These are phyloP conservation scores for Somion occarium DNA, from an alignment of 1,284 basidiomycete genomes.

Conservation along the genomic window DNA sequence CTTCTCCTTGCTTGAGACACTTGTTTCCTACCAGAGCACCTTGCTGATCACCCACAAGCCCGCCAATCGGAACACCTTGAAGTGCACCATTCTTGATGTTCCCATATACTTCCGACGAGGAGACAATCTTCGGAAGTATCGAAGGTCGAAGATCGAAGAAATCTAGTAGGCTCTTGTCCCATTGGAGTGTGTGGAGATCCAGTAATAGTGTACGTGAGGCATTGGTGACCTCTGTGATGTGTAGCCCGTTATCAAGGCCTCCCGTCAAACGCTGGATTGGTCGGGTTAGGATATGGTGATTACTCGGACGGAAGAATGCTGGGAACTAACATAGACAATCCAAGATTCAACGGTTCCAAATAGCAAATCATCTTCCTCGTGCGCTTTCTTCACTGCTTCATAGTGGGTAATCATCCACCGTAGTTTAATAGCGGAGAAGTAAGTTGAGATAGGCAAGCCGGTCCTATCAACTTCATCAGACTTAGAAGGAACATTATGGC, in stretches of 20 bases:
- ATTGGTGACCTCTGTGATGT: conserved; percentile 95
- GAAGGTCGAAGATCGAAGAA: conserved; percentile 85
- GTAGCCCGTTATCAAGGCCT: conserved; percentile 61
- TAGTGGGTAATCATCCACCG: conserved; percentile 95
- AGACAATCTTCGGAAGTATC: conserved; percentile 85
- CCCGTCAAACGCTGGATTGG: conserved; percentile 85
- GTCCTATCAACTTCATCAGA: conserved; percentile 47
- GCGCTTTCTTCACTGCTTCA: conserved; percentile 75
- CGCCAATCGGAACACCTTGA: conserved; percentile 80
- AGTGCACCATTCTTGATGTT: conserved; percentile 66
- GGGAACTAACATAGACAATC: conserved; percentile 78
- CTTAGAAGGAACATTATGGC: conserved; percentile 4
- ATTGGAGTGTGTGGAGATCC: conserved; percentile 77
- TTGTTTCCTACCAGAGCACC: conserved; percentile 97
- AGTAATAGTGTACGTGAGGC: conserved; percentile 94
- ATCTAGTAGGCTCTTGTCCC: conserved; percentile 79
- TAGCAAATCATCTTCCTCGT: conserved; percentile 77
- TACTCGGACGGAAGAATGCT: conserved; percentile 11
- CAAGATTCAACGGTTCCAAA: conserved; percentile 98
- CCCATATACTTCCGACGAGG: conserved; percentile 92
- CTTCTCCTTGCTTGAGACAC: conserved; percentile 79
- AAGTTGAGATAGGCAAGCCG: conserved; percentile 91
- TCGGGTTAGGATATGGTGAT: conserved; percentile 8
- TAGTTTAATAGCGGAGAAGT: conserved; percentile 95
- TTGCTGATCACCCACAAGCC: conserved; percentile 95